phyloP scores from a whole-genome alignment of 345 rosid genomes.

The Citrus maxima region DNA sequence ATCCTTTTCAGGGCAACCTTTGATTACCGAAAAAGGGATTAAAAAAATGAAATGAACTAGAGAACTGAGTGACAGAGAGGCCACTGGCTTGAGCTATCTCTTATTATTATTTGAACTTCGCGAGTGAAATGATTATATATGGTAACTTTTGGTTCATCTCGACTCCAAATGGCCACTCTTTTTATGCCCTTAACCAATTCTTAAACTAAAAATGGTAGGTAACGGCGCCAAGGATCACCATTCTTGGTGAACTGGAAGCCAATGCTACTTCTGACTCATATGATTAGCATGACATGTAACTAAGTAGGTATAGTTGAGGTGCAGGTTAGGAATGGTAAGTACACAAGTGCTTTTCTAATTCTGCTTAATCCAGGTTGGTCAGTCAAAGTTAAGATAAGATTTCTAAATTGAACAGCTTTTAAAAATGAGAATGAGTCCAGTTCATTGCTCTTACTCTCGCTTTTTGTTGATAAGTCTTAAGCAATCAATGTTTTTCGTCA shows the following conservation, averaged over 20 bases:
- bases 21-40: not conserved
- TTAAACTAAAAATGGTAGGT: slow-evolving; percentile 1
- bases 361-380: not conserved
- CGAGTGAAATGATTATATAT: not conserved
- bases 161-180: not conserved
- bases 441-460: no score
- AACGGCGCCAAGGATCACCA: not conserved
- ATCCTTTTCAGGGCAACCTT: not conserved
- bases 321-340: not conserved
- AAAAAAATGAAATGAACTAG: not conserved
- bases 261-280: not conserved
- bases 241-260: slow-evolving; percentile 6
- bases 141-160: not conserved
- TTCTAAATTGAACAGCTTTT: not conserved
- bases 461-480: no score
- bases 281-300: slow-evolving; percentile 1
- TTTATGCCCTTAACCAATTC: not conserved
- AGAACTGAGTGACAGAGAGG: no score
- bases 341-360: not conserved
- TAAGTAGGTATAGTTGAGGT: slow-evolving; percentile 1
- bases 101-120: not conserved
- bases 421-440: not conserved
- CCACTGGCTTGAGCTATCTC: not conserved
- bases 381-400: not conserved
- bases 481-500: no score